Conservation (phyloP, 169 alveolate species). For the Plasmodium knowlesi region DNA sequence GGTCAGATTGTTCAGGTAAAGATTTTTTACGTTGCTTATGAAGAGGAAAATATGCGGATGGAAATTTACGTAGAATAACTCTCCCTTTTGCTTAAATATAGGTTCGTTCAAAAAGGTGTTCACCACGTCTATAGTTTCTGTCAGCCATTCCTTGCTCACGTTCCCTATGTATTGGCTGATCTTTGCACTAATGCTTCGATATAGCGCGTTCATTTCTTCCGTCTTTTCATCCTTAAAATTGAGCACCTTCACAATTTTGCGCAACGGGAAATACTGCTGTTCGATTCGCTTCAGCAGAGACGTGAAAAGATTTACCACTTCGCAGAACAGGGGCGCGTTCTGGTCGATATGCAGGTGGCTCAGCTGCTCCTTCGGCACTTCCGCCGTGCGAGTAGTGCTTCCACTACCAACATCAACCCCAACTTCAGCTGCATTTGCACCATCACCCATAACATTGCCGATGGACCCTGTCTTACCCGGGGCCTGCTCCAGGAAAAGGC, state of each 20-base stretch:
- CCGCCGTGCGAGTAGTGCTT: background rate
- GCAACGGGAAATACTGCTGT: slow-evolving; percentile 56
- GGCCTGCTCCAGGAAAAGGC: slow-evolving; percentile 14
- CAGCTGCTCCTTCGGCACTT: background rate
- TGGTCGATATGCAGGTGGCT: slow-evolving; percentile 30
- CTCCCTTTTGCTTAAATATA: slow-evolving; percentile 35
- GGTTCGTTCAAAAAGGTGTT: slow-evolving; percentile 54
- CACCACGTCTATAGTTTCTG: slow-evolving; percentile 55
- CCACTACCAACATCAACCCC: background rate
- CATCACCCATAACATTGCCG: background rate
- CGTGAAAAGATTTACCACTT: slow-evolving; percentile 53
- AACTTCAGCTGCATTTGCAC: background rate
- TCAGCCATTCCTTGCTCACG: slow-evolving; percentile 68
- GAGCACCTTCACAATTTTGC: slow-evolving; percentile 35
- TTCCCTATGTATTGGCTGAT: slow-evolving; percentile 51
- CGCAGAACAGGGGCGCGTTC: slow-evolving; percentile 53
- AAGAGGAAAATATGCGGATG: slow-evolving; percentile 69
- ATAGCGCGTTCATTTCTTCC: slow-evolving; percentile 33
- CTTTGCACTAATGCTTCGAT: slow-evolving; percentile 25
- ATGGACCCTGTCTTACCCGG: background rate
- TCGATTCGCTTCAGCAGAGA: slow-evolving; percentile 62
- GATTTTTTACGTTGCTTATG: slow-evolving; percentile 42
- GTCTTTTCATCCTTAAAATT: slow-evolving; percentile 45
- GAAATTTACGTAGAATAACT: slow-evolving; percentile 52
- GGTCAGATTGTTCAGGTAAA: slow-evolving; percentile 40